These are phyloP conservation scores for Pachysolen tannophilus DNA, from an alignment of 805 yeast species.

Conservation along the genomic window DNA sequence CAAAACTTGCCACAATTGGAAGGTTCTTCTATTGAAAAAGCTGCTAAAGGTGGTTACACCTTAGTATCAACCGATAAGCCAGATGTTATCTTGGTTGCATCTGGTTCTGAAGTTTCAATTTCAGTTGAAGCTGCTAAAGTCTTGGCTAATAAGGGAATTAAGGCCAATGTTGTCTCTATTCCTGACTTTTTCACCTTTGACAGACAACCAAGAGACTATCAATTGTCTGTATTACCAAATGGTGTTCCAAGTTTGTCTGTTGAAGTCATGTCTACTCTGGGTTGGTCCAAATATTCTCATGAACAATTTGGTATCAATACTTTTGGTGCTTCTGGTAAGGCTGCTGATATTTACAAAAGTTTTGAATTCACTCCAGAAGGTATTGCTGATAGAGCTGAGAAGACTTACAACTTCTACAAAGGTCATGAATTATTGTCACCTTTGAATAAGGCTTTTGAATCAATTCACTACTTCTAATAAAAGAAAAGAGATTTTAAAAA, in stretches of 20 bases:
- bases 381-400: slow-evolving; percentile 75
- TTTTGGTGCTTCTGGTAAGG: slow-evolving; percentile 96
- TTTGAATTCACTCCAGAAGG: slow-evolving; percentile 93
- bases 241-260: slow-evolving; percentile 89
- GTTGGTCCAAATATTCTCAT: slow-evolving; percentile 95
- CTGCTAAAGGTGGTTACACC: slow-evolving; percentile 91
- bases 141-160: slow-evolving; percentile 56
- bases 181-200: slow-evolving; percentile 93
- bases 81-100: slow-evolving; percentile 72
- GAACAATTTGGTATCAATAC: slow-evolving; percentile 92
- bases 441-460: slow-evolving; percentile 68
- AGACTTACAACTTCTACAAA: slow-evolving; percentile 77
- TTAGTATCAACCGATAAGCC: slow-evolving; percentile 51
- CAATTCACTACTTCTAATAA: slow-evolving; percentile 14
- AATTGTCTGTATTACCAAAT: slow-evolving; percentile 84
- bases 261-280: slow-evolving; percentile 85
- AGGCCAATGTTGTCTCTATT: slow-evolving; percentile 79
- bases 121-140: slow-evolving; percentile 76
- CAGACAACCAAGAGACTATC: slow-evolving; percentile 72
- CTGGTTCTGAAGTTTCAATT: slow-evolving; percentile 91
- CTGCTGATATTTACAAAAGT: slow-evolving; percentile 68
- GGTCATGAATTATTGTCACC: slow-evolving; percentile 69
- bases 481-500: no score
- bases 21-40: slow-evolving; percentile 88
- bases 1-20: slow-evolving; percentile 89